Percentiles rank a stretch among this genome's conserved stretches.
These are phyloP conservation scores for Nymphaea colorata DNA, from an alignment of 164 flowering plant genomes.

Conservation along the genomic window DNA sequence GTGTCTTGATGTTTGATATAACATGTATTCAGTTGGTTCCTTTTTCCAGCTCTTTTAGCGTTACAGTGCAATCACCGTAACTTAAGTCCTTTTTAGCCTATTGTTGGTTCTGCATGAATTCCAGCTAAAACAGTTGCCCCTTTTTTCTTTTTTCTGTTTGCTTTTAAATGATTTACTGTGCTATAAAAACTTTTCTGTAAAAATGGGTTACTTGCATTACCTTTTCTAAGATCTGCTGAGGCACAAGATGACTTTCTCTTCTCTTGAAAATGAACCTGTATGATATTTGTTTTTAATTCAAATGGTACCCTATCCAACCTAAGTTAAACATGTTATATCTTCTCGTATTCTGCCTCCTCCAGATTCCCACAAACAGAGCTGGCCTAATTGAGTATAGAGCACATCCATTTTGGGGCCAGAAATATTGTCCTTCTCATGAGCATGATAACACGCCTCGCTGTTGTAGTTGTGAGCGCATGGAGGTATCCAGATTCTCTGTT, in stretches of 20 bases:
- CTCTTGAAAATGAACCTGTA: too few species aligned
- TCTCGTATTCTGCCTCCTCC: slow-evolving; percentile 7
- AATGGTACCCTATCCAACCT: too few species aligned
- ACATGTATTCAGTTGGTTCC: too few species aligned
- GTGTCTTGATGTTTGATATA: too few species aligned
- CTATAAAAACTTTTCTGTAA: not conserved
- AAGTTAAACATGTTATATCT: not conserved
- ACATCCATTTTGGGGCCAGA: slow-evolving; percentile 93
- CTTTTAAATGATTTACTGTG: not conserved
- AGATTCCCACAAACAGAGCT: slow-evolving; percentile 88
- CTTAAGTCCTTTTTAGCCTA: too few species aligned
- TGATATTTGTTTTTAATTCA: too few species aligned
- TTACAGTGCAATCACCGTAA: too few species aligned
- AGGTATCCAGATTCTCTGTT: slow-evolving; percentile 33
- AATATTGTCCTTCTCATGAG: slow-evolving; percentile 93
- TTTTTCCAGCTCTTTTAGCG: too few species aligned
- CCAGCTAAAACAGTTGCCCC: not conserved
- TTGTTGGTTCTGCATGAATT: not conserved
- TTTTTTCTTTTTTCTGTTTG: not conserved
- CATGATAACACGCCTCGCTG: slow-evolving; percentile 77
- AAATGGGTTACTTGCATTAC: not conserved
- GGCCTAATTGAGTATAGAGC: slow-evolving; percentile 91
- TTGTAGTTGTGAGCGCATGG: slow-evolving; percentile 93
- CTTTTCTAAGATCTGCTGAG: not conserved
- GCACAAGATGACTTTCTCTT: too few species aligned